Evolutionary conservation across 2,329 filamentous ascomycete genomes (phyloP).

Genomic region (Chaetomium sp.): DNA sequence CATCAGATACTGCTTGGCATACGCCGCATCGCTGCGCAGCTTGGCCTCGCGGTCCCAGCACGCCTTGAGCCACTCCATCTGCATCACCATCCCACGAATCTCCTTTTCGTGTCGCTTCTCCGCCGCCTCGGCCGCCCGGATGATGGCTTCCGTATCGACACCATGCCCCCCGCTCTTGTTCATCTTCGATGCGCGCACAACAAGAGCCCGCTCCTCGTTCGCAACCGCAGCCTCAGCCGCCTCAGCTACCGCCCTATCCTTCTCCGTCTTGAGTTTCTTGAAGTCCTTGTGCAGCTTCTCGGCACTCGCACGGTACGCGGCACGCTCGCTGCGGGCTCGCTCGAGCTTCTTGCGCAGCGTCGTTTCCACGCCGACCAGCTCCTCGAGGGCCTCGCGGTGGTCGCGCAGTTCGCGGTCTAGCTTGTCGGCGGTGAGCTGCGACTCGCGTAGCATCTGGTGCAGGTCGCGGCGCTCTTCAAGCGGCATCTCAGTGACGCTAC

Average conservation of each 20-base stretch:
- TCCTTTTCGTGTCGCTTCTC: constrained; percentile 68
- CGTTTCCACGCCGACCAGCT: constrained; percentile 49
- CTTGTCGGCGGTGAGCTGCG: constrained; percentile 58
- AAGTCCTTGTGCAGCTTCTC: constrained; percentile 50
- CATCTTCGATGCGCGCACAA: neutral
- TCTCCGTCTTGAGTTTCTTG: constrained; percentile 37
- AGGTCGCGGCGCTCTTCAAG: constrained; percentile 53
- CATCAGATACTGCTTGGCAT: constrained; percentile 77
- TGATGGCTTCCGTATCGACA: constrained; percentile 51
- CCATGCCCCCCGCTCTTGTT: constrained; percentile 28
- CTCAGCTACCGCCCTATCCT: constrained; percentile 33
- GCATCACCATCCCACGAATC: constrained; percentile 74
- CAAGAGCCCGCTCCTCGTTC: constrained; percentile 21
- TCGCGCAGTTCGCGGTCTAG: constrained; percentile 67
- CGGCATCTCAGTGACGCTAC: constrained; percentile 35
- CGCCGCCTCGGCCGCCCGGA: constrained; percentile 52
- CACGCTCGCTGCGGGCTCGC: constrained; percentile 59
- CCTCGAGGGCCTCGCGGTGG: constrained; percentile 59
- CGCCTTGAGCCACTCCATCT: constrained; percentile 86
- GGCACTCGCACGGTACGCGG: constrained; percentile 46
- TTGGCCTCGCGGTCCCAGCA: constrained; percentile 72
- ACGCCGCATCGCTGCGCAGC: constrained; percentile 73
- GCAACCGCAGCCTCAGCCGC: constrained; percentile 31
- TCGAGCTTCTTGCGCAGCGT: constrained; percentile 62
- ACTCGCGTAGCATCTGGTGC: constrained; percentile 53